Conservation (phyloP, 257 asterid species). For the Petrea volubilis region DNA sequence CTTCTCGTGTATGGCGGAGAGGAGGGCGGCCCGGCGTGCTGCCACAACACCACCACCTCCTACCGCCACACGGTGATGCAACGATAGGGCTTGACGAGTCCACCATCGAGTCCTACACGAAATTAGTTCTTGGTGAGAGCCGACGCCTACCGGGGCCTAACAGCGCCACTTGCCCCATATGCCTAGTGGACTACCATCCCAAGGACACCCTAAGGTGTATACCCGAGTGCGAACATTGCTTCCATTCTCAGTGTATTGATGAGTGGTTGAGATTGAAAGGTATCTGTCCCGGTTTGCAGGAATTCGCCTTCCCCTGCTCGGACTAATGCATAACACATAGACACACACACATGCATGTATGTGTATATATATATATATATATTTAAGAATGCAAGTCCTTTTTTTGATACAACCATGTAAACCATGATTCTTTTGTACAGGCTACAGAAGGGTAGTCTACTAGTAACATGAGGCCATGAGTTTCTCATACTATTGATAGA, state of each 20-base stretch:
- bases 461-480: no score
- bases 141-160: conserved; percentile 65
- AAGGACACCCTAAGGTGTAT: conserved; percentile 65
- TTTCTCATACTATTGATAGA: no score
- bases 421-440: neutral
- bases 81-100: conserved; percentile 56
- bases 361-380: no score
- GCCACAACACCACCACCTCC: conserved; percentile 20
- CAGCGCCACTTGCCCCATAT: conserved; percentile 71
- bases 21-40: conserved; percentile 24
- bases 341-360: no score
- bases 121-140: conserved; percentile 69
- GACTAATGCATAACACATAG: neutral
- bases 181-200: conserved; percentile 64
- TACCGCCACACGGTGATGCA: neutral
- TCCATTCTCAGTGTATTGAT: conserved; percentile 82
- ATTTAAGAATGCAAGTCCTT: no score
- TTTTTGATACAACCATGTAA: neutral
- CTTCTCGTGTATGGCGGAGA: conserved; percentile 30
- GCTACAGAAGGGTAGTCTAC: neutral
- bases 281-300: conserved; percentile 78
- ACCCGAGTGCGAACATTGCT: conserved; percentile 77
- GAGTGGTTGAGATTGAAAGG: conserved; percentile 70
- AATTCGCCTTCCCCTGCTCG: conserved; percentile 49
- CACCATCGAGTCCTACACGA: conserved; percentile 67